Percentiles rank a stretch among this genome's conserved stretches.
Evolutionary conservation across 2,329 filamentous ascomycete genomes (phyloP).

Genomic region (Clonostachys byssicola): DNA sequence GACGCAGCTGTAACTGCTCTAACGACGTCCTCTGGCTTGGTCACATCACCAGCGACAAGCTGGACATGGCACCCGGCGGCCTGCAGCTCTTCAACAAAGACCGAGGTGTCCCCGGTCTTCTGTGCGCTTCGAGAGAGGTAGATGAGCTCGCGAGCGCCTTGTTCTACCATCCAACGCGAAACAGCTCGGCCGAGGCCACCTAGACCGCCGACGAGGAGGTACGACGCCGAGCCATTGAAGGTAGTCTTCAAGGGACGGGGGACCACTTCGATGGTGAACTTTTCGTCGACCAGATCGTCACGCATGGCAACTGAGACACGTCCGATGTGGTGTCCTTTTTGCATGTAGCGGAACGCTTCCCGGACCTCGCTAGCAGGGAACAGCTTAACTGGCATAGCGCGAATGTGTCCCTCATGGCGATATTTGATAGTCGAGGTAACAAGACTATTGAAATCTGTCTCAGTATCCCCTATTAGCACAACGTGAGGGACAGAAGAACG

Average conservation of each 20-base stretch:
- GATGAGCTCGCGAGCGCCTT: constrained; percentile 42
- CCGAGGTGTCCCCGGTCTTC: constrained; percentile 12
- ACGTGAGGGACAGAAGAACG: too few species aligned
- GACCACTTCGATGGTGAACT: too few species aligned
- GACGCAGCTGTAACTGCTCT: constrained; percentile 9
- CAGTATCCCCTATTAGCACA: too few species aligned
- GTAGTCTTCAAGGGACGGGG: neutral
- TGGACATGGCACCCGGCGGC: constrained; percentile 13
- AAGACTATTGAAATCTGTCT: too few species aligned
- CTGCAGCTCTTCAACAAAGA: constrained; percentile 13
- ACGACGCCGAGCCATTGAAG: constrained; percentile 12
- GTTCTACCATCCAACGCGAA: constrained; percentile 40
- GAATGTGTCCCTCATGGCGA: too few species aligned
- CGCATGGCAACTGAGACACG: constrained; percentile 30
- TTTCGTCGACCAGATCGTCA: neutral
- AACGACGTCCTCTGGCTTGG: constrained; percentile 18
- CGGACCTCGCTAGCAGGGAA: constrained; percentile 17
- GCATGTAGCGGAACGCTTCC: constrained; percentile 36
- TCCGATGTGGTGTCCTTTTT: constrained; percentile 31
- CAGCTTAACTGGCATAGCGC: constrained; percentile 7
- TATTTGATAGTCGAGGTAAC: too few species aligned
- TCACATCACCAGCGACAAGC: neutral
- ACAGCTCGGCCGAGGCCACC: constrained; percentile 26
- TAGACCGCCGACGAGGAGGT: constrained; percentile 23
- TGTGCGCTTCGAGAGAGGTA: constrained; percentile 39